Conservation (phyloP, 177 flowering plant genomes). For the Vitis hybrid region DNA sequence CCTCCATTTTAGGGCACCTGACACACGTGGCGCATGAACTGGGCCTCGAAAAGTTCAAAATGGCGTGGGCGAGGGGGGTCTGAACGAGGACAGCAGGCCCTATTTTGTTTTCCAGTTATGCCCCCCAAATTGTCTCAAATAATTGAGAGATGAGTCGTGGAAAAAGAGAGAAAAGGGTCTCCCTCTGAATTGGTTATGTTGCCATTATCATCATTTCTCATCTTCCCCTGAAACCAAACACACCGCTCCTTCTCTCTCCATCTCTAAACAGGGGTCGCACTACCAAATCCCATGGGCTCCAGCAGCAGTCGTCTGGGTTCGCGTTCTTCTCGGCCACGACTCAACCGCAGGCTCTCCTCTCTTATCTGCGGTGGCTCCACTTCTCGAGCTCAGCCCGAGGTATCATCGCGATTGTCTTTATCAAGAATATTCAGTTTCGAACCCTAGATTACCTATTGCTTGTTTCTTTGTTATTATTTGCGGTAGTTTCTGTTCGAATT, state of each 20-base stretch:
- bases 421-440: not conserved
- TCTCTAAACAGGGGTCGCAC: not conserved
- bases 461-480: not conserved
- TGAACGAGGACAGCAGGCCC: too few species aligned
- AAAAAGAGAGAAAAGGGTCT: not conserved
- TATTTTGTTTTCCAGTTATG: too few species aligned
- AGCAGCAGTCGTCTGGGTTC: conserved; percentile 45
- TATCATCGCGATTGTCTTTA: not conserved
- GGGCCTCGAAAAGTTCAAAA: too few species aligned
- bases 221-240: conserved; percentile 1
- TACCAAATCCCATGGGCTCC: conserved; percentile 40
- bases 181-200: not conserved
- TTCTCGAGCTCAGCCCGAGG: conserved; percentile 31
- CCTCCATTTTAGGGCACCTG: too few species aligned
- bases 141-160: not conserved
- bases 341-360: conserved; percentile 28
- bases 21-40: too few species aligned
- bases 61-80: too few species aligned
- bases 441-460: not conserved
- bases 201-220: conserved; percentile 1
- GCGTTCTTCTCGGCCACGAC: conserved; percentile 30
- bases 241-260: not conserved
- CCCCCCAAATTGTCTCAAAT: not conserved
- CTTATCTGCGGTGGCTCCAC: conserved; percentile 45
- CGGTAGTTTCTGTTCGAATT: too few species aligned